Percentiles rank a stretch among this genome's conserved stretches.
phyloP scores from a whole-genome alignment of 2,329 filamentous ascomycete species.

The Xylariaceae sp. region DNA sequence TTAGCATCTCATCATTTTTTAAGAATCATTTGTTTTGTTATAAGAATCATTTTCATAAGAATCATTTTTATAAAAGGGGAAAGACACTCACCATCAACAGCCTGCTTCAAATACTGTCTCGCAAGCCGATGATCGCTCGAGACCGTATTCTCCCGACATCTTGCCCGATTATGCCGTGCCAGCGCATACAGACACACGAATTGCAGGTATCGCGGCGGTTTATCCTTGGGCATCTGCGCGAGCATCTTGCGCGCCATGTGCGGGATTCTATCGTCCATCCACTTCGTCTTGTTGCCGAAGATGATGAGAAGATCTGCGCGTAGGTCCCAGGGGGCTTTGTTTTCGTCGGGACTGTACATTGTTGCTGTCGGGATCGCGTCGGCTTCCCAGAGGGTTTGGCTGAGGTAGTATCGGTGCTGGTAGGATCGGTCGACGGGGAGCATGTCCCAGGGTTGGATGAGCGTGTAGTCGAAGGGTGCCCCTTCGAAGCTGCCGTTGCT shows the following conservation, averaged over 20 bases:
- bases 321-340: slow-evolving; percentile 22
- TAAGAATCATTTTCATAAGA: no score
- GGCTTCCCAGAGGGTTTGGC: slow-evolving; percentile 24
- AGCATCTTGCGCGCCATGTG: slow-evolving; percentile 23
- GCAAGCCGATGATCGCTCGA: slow-evolving; percentile 22
- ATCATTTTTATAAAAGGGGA: no score
- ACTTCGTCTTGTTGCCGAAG: slow-evolving; percentile 25
- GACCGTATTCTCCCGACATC: slow-evolving; percentile 14
- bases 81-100: slow-evolving; percentile 23
- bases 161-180: slow-evolving; percentile 21
- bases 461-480: slow-evolving; percentile 28
- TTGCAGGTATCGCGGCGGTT: slow-evolving; percentile 23
- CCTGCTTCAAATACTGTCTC: slow-evolving; percentile 23
- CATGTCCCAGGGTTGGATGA: slow-evolving; percentile 29
- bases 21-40: no score
- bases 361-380: slow-evolving; percentile 25
- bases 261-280: slow-evolving; percentile 25
- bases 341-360: slow-evolving; percentile 20
- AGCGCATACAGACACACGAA: slow-evolving; percentile 26
- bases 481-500: slow-evolving; percentile 27
- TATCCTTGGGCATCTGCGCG: slow-evolving; percentile 17
- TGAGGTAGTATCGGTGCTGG: slow-evolving; percentile 28
- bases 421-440: slow-evolving; percentile 24
- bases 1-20: background rate
- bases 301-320: slow-evolving; percentile 27